These are phyloP conservation scores for Penicillium maclennaniae DNA, from an alignment of 495 filamentous ascomycete species.

Conservation along the genomic window DNA sequence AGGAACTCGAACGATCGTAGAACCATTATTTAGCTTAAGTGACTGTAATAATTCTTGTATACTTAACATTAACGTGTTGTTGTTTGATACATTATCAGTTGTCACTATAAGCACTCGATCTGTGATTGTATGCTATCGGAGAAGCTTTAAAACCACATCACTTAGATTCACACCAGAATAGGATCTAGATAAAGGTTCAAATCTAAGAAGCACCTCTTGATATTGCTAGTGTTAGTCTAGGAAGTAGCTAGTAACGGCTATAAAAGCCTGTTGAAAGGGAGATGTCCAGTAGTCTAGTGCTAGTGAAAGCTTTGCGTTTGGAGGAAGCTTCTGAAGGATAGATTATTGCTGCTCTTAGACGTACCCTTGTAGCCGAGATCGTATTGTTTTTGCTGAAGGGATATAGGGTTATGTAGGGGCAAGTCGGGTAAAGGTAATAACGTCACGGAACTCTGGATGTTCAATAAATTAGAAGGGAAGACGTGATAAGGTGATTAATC, in stretches of 20 bases:
- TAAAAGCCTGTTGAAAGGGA: slow-evolving; percentile 4
- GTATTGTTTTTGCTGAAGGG: background rate
- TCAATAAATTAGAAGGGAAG: slow-evolving; percentile 3
- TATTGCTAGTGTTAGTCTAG: slow-evolving; percentile 1
- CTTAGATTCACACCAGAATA: slow-evolving; percentile 4
- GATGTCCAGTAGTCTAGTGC: too few relatives aligned
- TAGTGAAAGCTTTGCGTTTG: background rate
- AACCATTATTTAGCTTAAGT: background rate
- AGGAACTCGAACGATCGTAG: slow-evolving; percentile 5
- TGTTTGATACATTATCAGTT: slow-evolving; percentile 11
- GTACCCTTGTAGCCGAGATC: background rate
- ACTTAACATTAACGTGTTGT: slow-evolving; percentile 5
- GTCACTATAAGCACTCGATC: slow-evolving; percentile 6
- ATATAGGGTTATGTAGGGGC: background rate
- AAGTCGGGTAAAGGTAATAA: background rate
- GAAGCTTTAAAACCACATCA: background rate
- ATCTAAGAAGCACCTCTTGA: slow-evolving; percentile 8
- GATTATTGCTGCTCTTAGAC: background rate
- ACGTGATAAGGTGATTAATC: background rate
- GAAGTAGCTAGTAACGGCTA: background rate
- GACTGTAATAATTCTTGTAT: background rate
- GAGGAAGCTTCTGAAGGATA: background rate
- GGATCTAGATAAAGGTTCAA: slow-evolving; percentile 7
- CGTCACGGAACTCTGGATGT: background rate
- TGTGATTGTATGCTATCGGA: slow-evolving; percentile 4